Conservation (phyloP, 2,329 filamentous ascomycete species). For the Fusarium musae region DNA sequence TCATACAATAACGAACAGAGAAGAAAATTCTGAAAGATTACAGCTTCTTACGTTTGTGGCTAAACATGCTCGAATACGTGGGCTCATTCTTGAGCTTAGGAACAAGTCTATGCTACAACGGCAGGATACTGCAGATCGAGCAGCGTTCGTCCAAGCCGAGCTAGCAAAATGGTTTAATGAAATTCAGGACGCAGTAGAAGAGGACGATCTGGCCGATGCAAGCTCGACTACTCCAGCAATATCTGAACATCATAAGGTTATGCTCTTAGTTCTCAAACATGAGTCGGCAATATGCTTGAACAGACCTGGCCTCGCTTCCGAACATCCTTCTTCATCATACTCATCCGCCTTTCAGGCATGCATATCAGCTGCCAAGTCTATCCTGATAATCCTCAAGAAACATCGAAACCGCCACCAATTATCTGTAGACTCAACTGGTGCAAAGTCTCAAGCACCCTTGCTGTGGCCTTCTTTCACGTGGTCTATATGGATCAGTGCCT, state of each 20-base stretch:
- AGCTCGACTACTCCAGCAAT: slow-evolving; percentile 25
- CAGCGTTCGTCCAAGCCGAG: slow-evolving; percentile 59
- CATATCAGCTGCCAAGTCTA: slow-evolving; percentile 60
- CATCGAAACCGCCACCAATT: slow-evolving; percentile 34
- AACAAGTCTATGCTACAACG: slow-evolving; percentile 62
- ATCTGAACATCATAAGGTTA: slow-evolving; percentile 51
- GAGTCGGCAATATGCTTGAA: slow-evolving; percentile 64
- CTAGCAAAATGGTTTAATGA: slow-evolving; percentile 65
- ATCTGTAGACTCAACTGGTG: slow-evolving; percentile 2
- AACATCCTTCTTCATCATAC: slow-evolving; percentile 56
- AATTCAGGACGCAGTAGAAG: slow-evolving; percentile 60
- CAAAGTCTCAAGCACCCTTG: slow-evolving; percentile 46
- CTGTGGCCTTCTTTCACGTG: slow-evolving; percentile 64
- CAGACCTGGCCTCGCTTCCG: slow-evolving; percentile 59
- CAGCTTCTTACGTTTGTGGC: slow-evolving; percentile 54
- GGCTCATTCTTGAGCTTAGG: slow-evolving; percentile 62
- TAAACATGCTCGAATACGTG: slow-evolving; percentile 61
- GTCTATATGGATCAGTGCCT: slow-evolving; percentile 64
- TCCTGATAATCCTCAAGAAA: slow-evolving; percentile 55
- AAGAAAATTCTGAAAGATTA: slow-evolving; percentile 44
- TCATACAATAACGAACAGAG: slow-evolving; percentile 46
- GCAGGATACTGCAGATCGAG: slow-evolving; percentile 55
- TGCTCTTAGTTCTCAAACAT: slow-evolving; percentile 58
- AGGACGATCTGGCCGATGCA: slow-evolving; percentile 41
- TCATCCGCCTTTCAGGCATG: slow-evolving; percentile 62